phyloP scores from a whole-genome alignment of 75 land plant genomes.

The Adiantum capillusveneris region DNA sequence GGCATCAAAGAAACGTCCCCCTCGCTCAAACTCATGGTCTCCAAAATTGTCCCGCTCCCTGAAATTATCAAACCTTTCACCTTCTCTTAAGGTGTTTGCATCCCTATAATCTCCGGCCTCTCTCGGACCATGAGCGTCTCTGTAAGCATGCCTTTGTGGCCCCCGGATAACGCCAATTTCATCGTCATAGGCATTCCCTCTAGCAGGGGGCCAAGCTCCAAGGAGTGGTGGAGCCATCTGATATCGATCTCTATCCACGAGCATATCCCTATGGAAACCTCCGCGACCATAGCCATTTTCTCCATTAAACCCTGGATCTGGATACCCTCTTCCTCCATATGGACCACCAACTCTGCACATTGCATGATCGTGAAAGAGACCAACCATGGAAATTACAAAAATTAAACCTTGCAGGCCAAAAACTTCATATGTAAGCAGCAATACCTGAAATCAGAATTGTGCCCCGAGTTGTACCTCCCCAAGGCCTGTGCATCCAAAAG shows the following conservation, averaged over 20 bases:
- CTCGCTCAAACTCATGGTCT: slow-evolving; percentile 11
- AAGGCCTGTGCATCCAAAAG: slow-evolving; percentile 56
- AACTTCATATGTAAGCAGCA: background rate
- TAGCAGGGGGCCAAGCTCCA: slow-evolving; percentile 19
- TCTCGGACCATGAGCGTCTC: slow-evolving; percentile 4
- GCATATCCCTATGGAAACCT: slow-evolving; percentile 14
- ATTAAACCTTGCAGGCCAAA: slow-evolving; percentile 3
- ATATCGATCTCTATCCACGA: slow-evolving; percentile 17
- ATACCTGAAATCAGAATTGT: slow-evolving; percentile 34
- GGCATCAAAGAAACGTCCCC: slow-evolving; percentile 14
- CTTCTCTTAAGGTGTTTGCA: background rate
- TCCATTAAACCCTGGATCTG: slow-evolving; percentile 18
- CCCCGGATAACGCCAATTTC: slow-evolving; percentile 25
- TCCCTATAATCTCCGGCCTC: background rate
- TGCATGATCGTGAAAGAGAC: background rate
- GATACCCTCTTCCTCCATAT: slow-evolving; percentile 26
- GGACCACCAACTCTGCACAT: slow-evolving; percentile 24
- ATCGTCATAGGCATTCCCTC: slow-evolving; percentile 21
- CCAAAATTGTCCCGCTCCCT: slow-evolving; percentile 12
- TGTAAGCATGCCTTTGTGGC: slow-evolving; percentile 16
- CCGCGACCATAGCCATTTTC: slow-evolving; percentile 21
- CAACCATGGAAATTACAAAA: slow-evolving; percentile 7
- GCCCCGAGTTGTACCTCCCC: slow-evolving; percentile 30
- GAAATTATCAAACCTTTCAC: slow-evolving; percentile 25
- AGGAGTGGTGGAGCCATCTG: slow-evolving; percentile 10